Evolutionary conservation across 2,329 filamentous ascomycete genomes (phyloP), one percentile per base, ranked within the genome.

Genomic region (Mycocentrospora acerina): DNA sequence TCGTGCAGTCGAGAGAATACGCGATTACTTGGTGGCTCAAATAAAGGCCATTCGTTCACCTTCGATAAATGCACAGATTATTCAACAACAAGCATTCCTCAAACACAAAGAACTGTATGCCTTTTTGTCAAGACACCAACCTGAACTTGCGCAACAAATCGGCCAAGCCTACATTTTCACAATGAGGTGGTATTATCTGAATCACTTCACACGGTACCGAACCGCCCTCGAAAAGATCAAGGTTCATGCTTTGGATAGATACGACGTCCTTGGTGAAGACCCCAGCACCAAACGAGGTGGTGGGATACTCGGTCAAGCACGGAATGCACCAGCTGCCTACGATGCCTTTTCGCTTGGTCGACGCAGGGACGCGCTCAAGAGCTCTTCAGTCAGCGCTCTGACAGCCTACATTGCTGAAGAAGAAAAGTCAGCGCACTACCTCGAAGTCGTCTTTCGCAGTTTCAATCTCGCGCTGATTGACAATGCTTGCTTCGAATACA

Each of bases 161-260:
- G 83, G 83, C 7, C 86, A 89, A 63, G 93, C 94, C 3, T 98
- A 98, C 60, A 85, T 94, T 72, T 95, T 96, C 65, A 98, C 94
- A 0, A 98, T 98, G 89, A 82, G 90, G 36, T 98, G 93, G 93
- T 98, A 98, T 62, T 97, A 97, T 63, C 71, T 86, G 36, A 93
- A 86, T 51, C 88, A 96, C 64, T 98, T 98, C 62, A 83, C 81
- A 3, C 83, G 91, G 24, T 98, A 98, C 66, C 82, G 86, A 48
- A 83, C 84, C 54, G 84, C 93, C 0, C 75, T 98, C 5, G 84
- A 86, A 38, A 94, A 89, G 65, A 77, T 98, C 44, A 91, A 87
- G 59, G 68, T 97, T 3, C 90, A 96, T 59, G 68, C 77, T 4
- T 76, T 95, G 42, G 91, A 96, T 59, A 90, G 85, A 60, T 83